Evolutionary conservation across 2,329 filamentous ascomycete genomes (phyloP).

Genomic region (Pseudocercospora eumusae): DNA sequence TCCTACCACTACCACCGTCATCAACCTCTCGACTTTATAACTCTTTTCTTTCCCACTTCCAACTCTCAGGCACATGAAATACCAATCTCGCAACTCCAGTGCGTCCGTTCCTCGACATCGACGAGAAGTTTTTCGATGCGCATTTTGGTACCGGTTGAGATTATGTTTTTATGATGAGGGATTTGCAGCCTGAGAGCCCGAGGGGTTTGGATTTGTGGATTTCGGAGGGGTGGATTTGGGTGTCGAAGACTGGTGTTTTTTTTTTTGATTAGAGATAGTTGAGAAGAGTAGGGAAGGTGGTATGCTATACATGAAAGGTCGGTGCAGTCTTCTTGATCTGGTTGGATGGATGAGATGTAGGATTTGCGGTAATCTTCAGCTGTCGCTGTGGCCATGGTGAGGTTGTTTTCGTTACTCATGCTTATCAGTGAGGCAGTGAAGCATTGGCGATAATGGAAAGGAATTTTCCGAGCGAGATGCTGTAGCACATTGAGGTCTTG

Average conservation of each 20-base stretch:
- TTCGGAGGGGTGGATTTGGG: conserved; percentile 13
- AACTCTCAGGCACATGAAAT: conserved; percentile 9
- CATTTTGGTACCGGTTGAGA: conserved; percentile 4
- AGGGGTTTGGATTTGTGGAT: conserved; percentile 16
- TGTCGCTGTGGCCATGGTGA: neutral
- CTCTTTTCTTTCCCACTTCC: no score
- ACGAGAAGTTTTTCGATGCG: conserved; percentile 11
- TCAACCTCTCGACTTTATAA: no score
- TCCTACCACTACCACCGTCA: no score
- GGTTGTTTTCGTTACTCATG: neutral
- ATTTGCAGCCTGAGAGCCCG: conserved; percentile 8
- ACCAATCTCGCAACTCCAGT: conserved; percentile 6
- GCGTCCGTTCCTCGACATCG: neutral
- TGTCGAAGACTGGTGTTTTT: neutral
- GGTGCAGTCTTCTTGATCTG: neutral
- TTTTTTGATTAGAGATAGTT: neutral
- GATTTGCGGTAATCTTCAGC: neutral
- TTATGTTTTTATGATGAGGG: conserved; percentile 16
- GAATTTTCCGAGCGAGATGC: neutral
- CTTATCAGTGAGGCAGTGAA: neutral
- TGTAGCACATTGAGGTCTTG: neutral
- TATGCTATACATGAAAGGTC: neutral
- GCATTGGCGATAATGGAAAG: neutral
- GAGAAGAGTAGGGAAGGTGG: neutral
- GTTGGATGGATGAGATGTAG: conserved; percentile 12